phyloP scores from a whole-genome alignment of 495 filamentous ascomycete genomes.

The Aspergillus biplanus region DNA sequence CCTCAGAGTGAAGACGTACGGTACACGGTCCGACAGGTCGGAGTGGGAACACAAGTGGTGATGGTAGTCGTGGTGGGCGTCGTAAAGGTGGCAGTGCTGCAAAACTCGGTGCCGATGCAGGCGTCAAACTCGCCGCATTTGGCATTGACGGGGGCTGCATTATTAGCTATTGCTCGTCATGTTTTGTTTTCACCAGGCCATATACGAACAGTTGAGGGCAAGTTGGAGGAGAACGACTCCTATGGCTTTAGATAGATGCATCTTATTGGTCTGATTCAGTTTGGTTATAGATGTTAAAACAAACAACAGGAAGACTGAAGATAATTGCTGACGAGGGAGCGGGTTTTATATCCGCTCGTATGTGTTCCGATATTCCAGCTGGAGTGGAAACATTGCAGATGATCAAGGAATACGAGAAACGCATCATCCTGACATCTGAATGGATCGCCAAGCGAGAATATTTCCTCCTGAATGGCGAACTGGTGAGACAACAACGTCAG shows the following conservation, averaged over 20 bases:
- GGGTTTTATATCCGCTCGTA: neutral
- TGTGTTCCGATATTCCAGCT: slow-evolving; percentile 4
- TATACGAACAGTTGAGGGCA: neutral
- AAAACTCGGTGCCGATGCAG: slow-evolving; percentile 35
- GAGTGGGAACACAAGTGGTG: slow-evolving; percentile 36
- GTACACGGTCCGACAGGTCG: slow-evolving; percentile 38
- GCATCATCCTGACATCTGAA: slow-evolving; percentile 10
- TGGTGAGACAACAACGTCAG: no score
- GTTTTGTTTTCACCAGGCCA: slow-evolving; percentile 7
- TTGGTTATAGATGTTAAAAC: no score
- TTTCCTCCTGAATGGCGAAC: no score
- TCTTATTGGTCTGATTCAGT: no score
- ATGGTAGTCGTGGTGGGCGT: slow-evolving; percentile 31
- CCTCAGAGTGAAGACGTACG: slow-evolving; percentile 22
- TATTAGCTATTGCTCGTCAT: no score
- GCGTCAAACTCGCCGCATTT: slow-evolving; percentile 30
- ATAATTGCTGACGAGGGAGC: neutral
- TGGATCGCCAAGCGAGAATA: neutral
- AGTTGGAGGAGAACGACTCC: neutral
- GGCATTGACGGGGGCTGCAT: neutral
- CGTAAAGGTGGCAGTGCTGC: slow-evolving; percentile 36
- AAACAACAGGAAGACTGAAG: neutral
- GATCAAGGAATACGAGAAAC: slow-evolving; percentile 26
- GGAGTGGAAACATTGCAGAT: slow-evolving; percentile 18
- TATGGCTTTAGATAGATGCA: no score